Base-by-base conservation (phyloP, 306 rosid species). In the Albizia julibrissin region DNA sequence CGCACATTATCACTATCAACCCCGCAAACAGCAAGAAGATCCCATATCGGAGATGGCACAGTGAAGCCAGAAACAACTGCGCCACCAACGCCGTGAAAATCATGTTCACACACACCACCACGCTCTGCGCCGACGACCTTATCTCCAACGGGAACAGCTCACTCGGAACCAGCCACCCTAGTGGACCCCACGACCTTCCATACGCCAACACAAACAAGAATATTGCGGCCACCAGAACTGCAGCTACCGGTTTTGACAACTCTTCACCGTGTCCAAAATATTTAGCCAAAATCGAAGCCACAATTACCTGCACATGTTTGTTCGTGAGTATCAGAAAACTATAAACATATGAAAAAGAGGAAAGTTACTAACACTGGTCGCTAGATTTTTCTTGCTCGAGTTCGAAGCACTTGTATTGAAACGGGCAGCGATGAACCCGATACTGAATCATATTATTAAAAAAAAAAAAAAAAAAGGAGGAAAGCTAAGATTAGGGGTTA, bases 161-260 rank as follows among this genome's bases (percentile, higher is more conserved):
- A 56, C 94, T 87, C 5, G 94, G 91, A 69, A 89, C 97, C 46
- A 90, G 75, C 97, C 94, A 90, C 50, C 90, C 93, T 42, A 92
- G 68, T 2, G 94, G 97, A 31, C 94, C 93, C 97, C 93, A 90
- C 1, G 93, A 88, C 83, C 95, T 89, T 84, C 95, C 95, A 65
- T 91, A 91, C 6, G 91, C 91, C 81, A 91, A 78, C 62, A 91
- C 92, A 42, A 87, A 92, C 24, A 86, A 1, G 76, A 86, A 89
- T 2, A 92, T 88, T 69, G 84, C 79, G 5, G 87, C 14, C 16
- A 89, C 93, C 27, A 92, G 91, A 84, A 89, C 66, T 56, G 81
- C 27, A 14, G 91, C 89, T 42, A 84, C 15, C 22, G 88, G 91
- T 59, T 79, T 90, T 1, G 94, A 54, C 18, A 90, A 87, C 47